phyloP scores from a whole-genome alignment of 164 flowering plant genomes.

The Stephania cephalantha region DNA sequence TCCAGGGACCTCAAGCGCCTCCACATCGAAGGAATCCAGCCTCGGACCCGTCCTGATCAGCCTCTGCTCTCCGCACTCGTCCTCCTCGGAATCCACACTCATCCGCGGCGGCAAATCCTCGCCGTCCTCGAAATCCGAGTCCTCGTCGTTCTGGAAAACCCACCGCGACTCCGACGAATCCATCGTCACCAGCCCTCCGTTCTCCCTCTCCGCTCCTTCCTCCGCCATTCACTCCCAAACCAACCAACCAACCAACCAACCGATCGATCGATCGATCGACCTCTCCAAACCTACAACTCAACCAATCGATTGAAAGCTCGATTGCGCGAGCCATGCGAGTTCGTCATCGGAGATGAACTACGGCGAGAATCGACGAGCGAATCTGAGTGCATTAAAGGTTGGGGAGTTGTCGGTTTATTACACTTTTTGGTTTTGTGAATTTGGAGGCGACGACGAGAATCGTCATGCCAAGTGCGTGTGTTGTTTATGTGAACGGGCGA shows the following conservation, averaged over 20 bases:
- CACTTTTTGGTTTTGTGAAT: no score
- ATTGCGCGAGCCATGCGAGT: neutral
- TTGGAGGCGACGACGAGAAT: no score
- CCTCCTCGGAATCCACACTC: conserved; percentile 53
- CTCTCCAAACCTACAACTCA: neutral
- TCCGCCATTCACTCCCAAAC: conserved; percentile 39
- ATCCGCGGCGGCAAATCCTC: conserved; percentile 21
- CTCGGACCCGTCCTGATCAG: conserved; percentile 89
- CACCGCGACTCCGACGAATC: conserved; percentile 80
- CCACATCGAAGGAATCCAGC: conserved; percentile 92
- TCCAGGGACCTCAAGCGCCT: conserved; percentile 88
- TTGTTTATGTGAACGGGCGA: no score
- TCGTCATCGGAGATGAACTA: neutral
- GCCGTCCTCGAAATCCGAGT: conserved; percentile 34
- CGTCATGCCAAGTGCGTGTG: no score
- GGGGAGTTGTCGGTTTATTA: neutral
- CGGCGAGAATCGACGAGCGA: neutral
- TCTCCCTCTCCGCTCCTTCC: conserved; percentile 36
- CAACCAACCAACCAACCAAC: neutral
- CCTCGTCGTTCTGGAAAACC: conserved; percentile 83
- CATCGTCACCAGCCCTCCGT: conserved; percentile 34
- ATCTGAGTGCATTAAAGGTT: neutral
- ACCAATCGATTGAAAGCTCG: neutral
- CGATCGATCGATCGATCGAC: neutral
- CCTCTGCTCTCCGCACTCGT: conserved; percentile 53